Percentiles rank a stretch among this genome's conserved stretches.
phyloP scores from a whole-genome alignment of 176 grass and related monocot genomes.

The Tuctoria greenei region DNA sequence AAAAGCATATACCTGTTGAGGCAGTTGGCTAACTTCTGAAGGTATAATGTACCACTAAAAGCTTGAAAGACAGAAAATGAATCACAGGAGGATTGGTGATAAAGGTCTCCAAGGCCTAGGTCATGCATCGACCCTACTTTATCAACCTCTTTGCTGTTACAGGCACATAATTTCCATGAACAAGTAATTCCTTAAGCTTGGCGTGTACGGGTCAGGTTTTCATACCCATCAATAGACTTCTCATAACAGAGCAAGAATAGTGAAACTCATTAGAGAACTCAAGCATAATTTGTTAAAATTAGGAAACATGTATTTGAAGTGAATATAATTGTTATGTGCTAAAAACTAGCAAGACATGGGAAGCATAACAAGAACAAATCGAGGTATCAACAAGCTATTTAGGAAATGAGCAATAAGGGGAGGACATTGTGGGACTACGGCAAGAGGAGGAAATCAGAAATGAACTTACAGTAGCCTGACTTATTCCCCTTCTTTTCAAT shows the following conservation, averaged over 20 bases:
- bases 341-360: neutral
- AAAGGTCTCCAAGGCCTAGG: neutral
- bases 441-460: no score
- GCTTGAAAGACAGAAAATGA: constrained; percentile 11
- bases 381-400: neutral
- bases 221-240: neutral
- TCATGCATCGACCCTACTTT: neutral
- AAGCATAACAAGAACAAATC: constrained; percentile 21
- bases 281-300: neutral
- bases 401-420: neutral
- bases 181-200: neutral
- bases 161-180: constrained; percentile 1
- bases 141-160: neutral
- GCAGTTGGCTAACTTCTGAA: constrained; percentile 1
- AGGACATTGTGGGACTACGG: neutral
- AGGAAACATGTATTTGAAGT: neutral
- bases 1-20: neutral
- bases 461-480: no score
- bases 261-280: neutral
- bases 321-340: neutral
- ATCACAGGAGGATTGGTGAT: neutral
- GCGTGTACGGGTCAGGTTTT: neutral
- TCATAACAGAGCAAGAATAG: constrained; percentile 5
- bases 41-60: constrained; percentile 8
- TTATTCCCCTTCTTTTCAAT: no score